Evolutionary conservation across 768 basidiomycete species (phyloP).

Genomic region (Trametes meyenii): DNA sequence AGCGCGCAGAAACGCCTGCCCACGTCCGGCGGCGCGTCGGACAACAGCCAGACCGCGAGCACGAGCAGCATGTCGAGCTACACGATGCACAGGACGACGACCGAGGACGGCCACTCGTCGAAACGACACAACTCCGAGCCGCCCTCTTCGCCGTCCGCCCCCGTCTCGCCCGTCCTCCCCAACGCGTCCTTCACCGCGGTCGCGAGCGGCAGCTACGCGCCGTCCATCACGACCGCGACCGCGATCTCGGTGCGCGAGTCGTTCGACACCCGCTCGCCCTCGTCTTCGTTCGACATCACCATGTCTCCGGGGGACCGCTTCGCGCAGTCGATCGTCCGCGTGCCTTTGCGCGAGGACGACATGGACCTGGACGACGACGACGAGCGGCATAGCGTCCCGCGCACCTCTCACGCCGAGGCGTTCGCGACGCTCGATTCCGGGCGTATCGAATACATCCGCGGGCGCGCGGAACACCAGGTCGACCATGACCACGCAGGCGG

Average conservation of each 20-base stretch:
- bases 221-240: slow-evolving; percentile 18
- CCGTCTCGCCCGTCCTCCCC: slow-evolving; percentile 22
- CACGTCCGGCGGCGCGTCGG: slow-evolving; percentile 8
- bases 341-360: slow-evolving; percentile 9
- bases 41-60: slow-evolving; percentile 26
- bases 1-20: background rate
- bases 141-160: slow-evolving; percentile 15
- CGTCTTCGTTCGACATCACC: slow-evolving; percentile 13
- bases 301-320: slow-evolving; percentile 9
- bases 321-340: slow-evolving; percentile 10
- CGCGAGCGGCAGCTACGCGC: slow-evolving; percentile 16
- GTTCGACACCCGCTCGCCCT: slow-evolving; percentile 17
- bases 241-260: slow-evolving; percentile 6
- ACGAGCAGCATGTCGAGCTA: slow-evolving; percentile 19
- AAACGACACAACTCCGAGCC: slow-evolving; percentile 10
- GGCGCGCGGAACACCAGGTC: slow-evolving; percentile 23
- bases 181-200: slow-evolving; percentile 14
- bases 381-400: slow-evolving; percentile 27
- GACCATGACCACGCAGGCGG: slow-evolving; percentile 25
- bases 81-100: slow-evolving; percentile 6
- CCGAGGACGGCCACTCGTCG: slow-evolving; percentile 19
- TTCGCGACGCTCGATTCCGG: slow-evolving; percentile 39
- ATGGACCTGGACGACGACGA: slow-evolving; percentile 30
- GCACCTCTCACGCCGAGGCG: slow-evolving; percentile 40
- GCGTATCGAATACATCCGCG: slow-evolving; percentile 31